Conservation (phyloP, 768 basidiomycete species). For the Amanita brunnescens region DNA sequence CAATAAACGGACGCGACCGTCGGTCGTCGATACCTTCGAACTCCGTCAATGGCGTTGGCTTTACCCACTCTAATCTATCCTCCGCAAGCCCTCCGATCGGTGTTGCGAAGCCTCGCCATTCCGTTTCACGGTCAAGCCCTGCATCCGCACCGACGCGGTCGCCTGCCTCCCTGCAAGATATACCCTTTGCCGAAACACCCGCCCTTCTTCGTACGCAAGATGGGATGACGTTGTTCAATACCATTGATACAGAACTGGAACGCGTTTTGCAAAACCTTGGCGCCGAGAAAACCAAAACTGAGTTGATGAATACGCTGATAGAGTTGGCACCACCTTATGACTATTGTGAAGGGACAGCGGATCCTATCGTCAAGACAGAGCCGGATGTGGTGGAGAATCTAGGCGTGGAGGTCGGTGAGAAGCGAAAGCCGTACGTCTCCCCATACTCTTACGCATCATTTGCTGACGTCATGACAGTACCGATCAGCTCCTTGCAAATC, state of each 20-base stretch:
- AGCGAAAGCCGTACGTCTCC: constrained; percentile 1
- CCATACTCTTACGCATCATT: background rate
- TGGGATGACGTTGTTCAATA: constrained; percentile 62
- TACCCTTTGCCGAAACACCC: constrained; percentile 54
- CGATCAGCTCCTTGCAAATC: constrained; percentile 19
- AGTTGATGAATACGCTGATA: constrained; percentile 23
- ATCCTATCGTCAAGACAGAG: constrained; percentile 9
- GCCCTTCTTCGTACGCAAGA: constrained; percentile 63
- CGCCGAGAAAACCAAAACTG: background rate
- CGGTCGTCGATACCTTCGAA: background rate
- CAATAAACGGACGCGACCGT: constrained; percentile 1
- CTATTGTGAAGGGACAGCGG: constrained; percentile 18
- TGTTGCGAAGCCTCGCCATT: background rate
- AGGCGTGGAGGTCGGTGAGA: constrained; percentile 29
- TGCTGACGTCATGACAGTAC: background rate
- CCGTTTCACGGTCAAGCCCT: background rate
- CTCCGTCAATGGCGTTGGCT: background rate
- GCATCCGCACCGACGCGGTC: constrained; percentile 2
- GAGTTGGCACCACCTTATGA: constrained; percentile 22
- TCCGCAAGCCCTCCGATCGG: background rate
- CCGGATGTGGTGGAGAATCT: constrained; percentile 3
- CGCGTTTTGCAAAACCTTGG: background rate
- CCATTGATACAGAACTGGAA: constrained; percentile 48
- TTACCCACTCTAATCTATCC: background rate
- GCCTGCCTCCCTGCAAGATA: constrained; percentile 26